Conservation (phyloP, 257 asterid species). For the Solanum lignicaule region DNA sequence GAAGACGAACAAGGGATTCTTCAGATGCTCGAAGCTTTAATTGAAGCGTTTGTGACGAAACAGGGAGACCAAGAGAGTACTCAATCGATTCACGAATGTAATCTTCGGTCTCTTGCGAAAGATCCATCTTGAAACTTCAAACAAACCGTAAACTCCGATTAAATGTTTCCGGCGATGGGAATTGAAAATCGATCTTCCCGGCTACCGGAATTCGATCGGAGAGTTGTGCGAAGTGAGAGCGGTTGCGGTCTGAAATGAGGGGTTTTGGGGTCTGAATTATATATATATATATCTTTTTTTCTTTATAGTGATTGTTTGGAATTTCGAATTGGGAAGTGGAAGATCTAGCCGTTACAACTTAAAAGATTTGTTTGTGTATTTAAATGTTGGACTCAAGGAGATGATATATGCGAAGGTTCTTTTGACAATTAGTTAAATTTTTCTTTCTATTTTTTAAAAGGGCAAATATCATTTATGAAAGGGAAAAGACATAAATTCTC, state of each 20-base stretch:
- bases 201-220: neutral
- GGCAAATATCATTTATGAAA: neutral
- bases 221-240: neutral
- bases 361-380: neutral
- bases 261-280: slow-evolving; percentile 7
- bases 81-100: slow-evolving; percentile 77
- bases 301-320: neutral
- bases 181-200: neutral
- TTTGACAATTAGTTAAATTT: neutral
- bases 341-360: slow-evolving; percentile 21
- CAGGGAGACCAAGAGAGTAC: slow-evolving; percentile 60
- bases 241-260: neutral
- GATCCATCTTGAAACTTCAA: slow-evolving; percentile 36
- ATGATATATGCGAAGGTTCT: neutral
- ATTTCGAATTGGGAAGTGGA: slow-evolving; percentile 8
- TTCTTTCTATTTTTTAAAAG: neutral
- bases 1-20: slow-evolving; percentile 36
- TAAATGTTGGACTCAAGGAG: neutral
- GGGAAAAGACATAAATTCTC: too few relatives aligned
- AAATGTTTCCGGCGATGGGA: neutral
- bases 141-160: neutral
- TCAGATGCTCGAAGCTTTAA: slow-evolving; percentile 64
- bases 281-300: neutral
- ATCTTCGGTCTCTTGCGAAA: slow-evolving; percentile 65
- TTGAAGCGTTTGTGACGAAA: slow-evolving; percentile 45